Base-by-base conservation (phyloP, 1,284 basidiomycete genomes). In the Caloboletus firmus region DNA sequence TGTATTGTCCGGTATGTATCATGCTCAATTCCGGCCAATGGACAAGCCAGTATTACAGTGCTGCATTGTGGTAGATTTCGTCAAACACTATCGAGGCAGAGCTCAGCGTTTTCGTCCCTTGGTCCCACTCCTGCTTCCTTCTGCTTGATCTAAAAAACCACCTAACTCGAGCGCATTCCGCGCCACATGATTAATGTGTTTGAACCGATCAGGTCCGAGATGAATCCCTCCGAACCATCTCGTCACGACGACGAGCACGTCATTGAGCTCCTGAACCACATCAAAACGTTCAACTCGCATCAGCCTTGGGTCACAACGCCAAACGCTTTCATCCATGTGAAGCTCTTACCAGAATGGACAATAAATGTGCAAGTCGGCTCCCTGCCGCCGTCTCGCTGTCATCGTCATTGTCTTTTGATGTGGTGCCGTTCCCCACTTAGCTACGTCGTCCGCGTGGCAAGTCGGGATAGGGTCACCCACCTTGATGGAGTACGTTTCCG, bases 301-400 rank as follows among this genome's bases (percentile, higher is more conserved):
- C 35, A 49, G 55, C 31, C 36, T 4, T 1, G 4, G 18, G 9
- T 3, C 24, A 17, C 6, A n/a, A 36, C 9, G 24, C 36, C 22
- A 24, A 37, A 28, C 36, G 11, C 12, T 11, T 35, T 12, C 22
- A 28, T 30, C 17, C 7, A 34, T 31, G 45, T 28, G 51, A 22
- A 22, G 7, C 17, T 32, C 84, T 46, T 55, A 91, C 93, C 49
- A 97, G 71, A 40, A 96, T 93, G 57, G 95, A 92, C 7, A 97
- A 73, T 2, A 97, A 78, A 70, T 96, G 93, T 1, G 90, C 91
- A 24, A 97, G 73, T 4, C 94, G 82, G 31, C 87, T 84, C 7
- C 95, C 94, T 8, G 95, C 95, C 1, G 93, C 93, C 0, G 88
- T 87, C 72, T 98, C 95, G 2, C 93, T 92, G 58, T 97, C 91